phyloP scores from a whole-genome alignment of 2,329 filamentous ascomycete genomes.

The Exophiala bonariae region DNA sequence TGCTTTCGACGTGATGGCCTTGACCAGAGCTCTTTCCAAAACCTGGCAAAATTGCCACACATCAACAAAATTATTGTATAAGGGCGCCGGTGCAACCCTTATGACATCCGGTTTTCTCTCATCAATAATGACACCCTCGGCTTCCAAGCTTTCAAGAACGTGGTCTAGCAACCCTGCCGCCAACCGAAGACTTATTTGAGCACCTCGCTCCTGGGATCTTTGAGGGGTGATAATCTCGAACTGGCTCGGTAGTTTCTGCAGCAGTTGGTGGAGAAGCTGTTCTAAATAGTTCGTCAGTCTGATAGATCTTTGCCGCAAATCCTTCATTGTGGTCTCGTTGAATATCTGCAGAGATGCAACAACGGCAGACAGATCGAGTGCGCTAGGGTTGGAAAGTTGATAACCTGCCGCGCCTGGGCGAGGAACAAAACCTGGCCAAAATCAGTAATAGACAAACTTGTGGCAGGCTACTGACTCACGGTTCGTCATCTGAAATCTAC shows the following conservation, averaged over 20 bases:
- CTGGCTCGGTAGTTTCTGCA: constrained; percentile 31
- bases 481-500: constrained; percentile 70
- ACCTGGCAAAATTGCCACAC: constrained; percentile 57
- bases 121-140: constrained; percentile 73
- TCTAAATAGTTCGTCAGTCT: constrained; percentile 76
- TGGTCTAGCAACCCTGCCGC: constrained; percentile 68
- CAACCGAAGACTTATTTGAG: constrained; percentile 75
- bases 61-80: constrained; percentile 81
- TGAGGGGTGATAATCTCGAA: constrained; percentile 70
- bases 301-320: constrained; percentile 69
- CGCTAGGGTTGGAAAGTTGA: constrained; percentile 82
- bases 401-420: constrained; percentile 77
- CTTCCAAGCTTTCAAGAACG: constrained; percentile 64
- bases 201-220: constrained; percentile 67
- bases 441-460: not conserved
- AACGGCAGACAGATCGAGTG: constrained; percentile 74
- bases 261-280: constrained; percentile 53
- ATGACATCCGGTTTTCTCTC: constrained; percentile 85
- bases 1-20: not conserved
- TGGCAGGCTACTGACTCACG: constrained; percentile 17
- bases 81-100: constrained; percentile 75
- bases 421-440: constrained; percentile 62
- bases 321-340: constrained; percentile 66
- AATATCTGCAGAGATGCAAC: constrained; percentile 74
- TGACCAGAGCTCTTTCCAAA: constrained; percentile 15